Conservation (phyloP, 352 stramenopile species). For the Phytophthora boehmeriae region DNA sequence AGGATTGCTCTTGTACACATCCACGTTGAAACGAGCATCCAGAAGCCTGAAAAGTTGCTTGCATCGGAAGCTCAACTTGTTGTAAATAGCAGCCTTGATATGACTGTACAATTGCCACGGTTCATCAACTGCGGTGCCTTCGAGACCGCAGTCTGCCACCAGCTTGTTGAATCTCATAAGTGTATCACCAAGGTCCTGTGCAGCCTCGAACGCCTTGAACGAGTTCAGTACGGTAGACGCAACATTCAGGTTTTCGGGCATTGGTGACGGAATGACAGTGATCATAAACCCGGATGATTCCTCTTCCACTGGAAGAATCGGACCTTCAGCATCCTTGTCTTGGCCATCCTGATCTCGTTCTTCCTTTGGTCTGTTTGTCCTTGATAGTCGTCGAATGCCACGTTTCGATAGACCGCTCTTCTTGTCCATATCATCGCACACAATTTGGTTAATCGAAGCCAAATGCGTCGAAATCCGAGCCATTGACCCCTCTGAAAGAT, state of each 20-base stretch:
- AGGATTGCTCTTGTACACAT: conserved; percentile 54
- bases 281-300: conserved; percentile 14
- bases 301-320: neutral
- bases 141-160: conserved; percentile 50
- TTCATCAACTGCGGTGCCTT: conserved; percentile 41
- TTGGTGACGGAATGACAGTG: conserved; percentile 2
- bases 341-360: conserved; percentile 15
- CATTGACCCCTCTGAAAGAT: conserved; percentile 64
- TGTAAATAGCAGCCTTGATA: conserved; percentile 56
- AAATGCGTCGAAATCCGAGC: conserved; percentile 60
- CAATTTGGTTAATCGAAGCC: conserved; percentile 63
- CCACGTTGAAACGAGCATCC: conserved; percentile 49
- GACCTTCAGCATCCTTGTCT: conserved; percentile 14
- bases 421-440: conserved; percentile 62
- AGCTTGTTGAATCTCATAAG: conserved; percentile 50
- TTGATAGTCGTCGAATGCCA: conserved; percentile 47
- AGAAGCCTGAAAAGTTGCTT: conserved; percentile 75
- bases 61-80: conserved; percentile 65
- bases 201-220: conserved; percentile 60
- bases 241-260: conserved; percentile 14
- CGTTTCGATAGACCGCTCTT: conserved; percentile 29
- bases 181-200: conserved; percentile 57
- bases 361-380: conserved; percentile 16
- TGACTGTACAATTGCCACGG: conserved; percentile 60
- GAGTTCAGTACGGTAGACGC: conserved; percentile 38